These are phyloP conservation scores for Aspergillus novoparasiticus DNA, from an alignment of 2,329 filamentous ascomycete species.

Conservation along the genomic window DNA sequence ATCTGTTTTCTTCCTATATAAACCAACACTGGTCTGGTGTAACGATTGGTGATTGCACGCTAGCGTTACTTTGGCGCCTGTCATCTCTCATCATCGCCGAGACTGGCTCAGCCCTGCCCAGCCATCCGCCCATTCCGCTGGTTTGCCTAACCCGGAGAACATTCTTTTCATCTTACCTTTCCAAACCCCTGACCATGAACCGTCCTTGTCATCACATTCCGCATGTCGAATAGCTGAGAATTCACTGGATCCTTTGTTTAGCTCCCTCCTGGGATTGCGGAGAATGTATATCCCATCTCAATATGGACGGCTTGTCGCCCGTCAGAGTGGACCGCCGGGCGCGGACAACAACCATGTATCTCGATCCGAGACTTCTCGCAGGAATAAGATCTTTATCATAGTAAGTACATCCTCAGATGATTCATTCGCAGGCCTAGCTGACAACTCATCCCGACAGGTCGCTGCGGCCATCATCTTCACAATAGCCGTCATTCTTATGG, in stretches of 20 bases:
- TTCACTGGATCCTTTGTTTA: conserved; percentile 11
- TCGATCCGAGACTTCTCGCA: conserved; percentile 8
- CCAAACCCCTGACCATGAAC: neutral
- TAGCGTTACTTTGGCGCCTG: neutral
- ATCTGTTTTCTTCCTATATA: neutral
- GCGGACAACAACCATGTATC: neutral
- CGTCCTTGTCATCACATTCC: conserved; percentile 2
- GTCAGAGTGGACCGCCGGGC: conserved; percentile 14
- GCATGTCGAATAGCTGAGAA: conserved; percentile 13
- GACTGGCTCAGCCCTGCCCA: conserved; percentile 4
- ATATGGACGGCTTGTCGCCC: conserved; percentile 19
- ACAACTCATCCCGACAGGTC: conserved; percentile 22
- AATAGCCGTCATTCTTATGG: conserved; percentile 30
- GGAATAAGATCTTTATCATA: conserved; percentile 33
- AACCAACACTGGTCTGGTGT: neutral
- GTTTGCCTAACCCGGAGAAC: neutral
- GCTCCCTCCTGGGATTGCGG: conserved; percentile 7
- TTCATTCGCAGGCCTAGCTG: conserved; percentile 3
- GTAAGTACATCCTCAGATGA: conserved; percentile 24
- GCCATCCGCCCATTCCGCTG: conserved; percentile 3
- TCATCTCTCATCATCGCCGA: conserved; percentile 2
- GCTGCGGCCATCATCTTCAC: conserved; percentile 35
- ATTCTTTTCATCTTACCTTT: neutral
- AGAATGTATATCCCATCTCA: conserved; percentile 27
- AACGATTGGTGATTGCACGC: neutral